Conservation (phyloP, 2,329 filamentous ascomycete genomes). For the Bretziella fagacearum region DNA sequence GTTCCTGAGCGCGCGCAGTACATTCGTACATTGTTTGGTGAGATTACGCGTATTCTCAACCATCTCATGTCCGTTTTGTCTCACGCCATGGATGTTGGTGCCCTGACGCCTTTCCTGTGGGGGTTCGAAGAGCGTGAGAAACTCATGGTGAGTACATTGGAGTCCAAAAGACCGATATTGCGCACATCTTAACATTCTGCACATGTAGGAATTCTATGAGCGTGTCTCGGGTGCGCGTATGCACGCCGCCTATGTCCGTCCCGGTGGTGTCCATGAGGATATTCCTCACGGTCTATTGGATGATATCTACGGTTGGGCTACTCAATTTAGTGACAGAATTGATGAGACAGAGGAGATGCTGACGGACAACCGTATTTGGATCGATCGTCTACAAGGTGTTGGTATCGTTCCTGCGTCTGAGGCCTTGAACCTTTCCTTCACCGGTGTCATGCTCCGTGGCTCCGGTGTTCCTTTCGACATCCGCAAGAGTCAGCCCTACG, state of each 20-base stretch:
- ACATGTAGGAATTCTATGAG: conserved; percentile 94
- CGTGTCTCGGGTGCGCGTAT: conserved; percentile 95
- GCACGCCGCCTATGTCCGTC: conserved; percentile 91
- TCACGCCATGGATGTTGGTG: conserved; percentile 98
- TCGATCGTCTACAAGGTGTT: conserved; percentile 75
- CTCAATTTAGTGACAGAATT: conserved; percentile 94
- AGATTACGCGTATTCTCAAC: conserved; percentile 87
- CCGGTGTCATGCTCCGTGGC: conserved; percentile 93
- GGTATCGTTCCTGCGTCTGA: conserved; percentile 84
- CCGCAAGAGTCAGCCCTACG: conserved; percentile 91
- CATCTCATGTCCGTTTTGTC: conserved; percentile 96
- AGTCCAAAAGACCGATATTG: conserved; percentile 8
- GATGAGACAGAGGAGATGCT: conserved; percentile 98
- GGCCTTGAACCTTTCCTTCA: conserved; percentile 93
- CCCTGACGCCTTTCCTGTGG: conserved; percentile 95
- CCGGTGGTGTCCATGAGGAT: conserved; percentile 92
- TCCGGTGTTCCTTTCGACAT: conserved; percentile 94
- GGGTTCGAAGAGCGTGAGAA: conserved; percentile 99
- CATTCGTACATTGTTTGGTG: conserved; percentile 88
- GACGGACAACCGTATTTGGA: conserved; percentile 99
- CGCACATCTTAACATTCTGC: neutral
- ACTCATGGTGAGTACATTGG: conserved; percentile 59
- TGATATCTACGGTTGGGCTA: conserved; percentile 99
- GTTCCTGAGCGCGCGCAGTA: conserved; percentile 91
- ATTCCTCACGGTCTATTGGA: conserved; percentile 85